Conservation (phyloP, 176 grass and related monocot species). For the Leersia perrieri region DNA sequence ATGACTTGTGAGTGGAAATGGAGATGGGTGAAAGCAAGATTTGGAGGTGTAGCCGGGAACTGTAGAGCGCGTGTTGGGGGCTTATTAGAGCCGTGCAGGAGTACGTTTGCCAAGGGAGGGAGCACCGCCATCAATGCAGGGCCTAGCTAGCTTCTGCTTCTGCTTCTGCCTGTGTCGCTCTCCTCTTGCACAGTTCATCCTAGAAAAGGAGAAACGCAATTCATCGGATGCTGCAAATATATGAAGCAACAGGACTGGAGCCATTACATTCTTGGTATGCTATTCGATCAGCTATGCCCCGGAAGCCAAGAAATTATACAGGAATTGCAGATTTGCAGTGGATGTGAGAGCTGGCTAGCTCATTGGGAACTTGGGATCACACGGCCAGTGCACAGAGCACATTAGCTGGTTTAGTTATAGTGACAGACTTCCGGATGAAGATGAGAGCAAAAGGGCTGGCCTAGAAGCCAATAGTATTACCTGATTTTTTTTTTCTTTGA, state of each 20-base stretch:
- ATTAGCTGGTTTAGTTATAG: neutral
- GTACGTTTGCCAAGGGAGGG: constrained; percentile 32
- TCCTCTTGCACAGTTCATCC: constrained; percentile 24
- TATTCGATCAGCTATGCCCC: neutral
- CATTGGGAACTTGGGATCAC: neutral
- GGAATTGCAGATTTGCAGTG: neutral
- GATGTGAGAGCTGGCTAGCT: neutral
- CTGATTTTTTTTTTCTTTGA: no score
- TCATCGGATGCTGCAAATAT: neutral
- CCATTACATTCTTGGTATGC: neutral
- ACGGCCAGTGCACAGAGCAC: neutral
- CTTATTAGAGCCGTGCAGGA: constrained; percentile 17
- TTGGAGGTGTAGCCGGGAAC: constrained; percentile 8
- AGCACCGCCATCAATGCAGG: constrained; percentile 36
- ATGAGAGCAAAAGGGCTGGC: neutral
- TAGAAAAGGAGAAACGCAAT: neutral
- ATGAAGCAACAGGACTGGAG: neutral
- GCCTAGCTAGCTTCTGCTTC: constrained; percentile 3
- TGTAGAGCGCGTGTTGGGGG: constrained; percentile 11
- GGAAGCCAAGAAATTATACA: neutral
- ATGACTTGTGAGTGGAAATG: constrained; percentile 9
- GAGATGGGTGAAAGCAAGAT: neutral
- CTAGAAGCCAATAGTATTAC: constrained; percentile 8
- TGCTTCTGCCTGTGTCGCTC: constrained; percentile 24
- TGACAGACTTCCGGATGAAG: neutral